Evolutionary conservation across 495 filamentous ascomycete species (phyloP), one percentile per base, ranked within the genome.

Genomic region (Cercophora newfieldiana): DNA sequence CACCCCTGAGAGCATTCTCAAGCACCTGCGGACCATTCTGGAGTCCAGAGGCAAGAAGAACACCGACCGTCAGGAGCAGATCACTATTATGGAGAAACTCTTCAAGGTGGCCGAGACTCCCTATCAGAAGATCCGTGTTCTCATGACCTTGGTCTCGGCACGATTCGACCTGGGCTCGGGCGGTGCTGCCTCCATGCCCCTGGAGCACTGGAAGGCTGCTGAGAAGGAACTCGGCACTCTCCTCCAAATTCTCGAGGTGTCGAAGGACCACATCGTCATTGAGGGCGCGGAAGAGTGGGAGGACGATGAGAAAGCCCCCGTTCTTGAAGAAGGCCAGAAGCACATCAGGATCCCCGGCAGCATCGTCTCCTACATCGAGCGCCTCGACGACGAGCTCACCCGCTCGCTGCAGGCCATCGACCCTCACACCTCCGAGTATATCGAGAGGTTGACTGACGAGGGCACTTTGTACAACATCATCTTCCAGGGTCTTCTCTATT

Each of bases 11-110:
- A 96, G 93, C 78, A 99, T 99, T 71, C 88, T 98, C 75, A 98
- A 98, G 84, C 92, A 97, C 78, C 87, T 99, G 37, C 87, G 92
- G 48, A 86, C 89, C 49, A 97, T 99, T 71, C 84, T 98, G 66
- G 95, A 98, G 82, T 93, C 94, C 25, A 85, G 95, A 78, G 95
- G 95, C 75, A 93, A 96, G 85, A 99, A 98, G 87, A 98, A 97
- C 80, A 97, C 96, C 66, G 95, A 99, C 75, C 89, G 93, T 49
- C 75, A 85, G 37, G 95, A 98, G 79, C 95, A 98, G 80, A 97
- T 99, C 74, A 87, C 87, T 77, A 89, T 94, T 59, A 96, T 99
- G 95, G 95, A 98, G 84, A 96, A 91, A 83, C 87, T 99, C 59
- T 82, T 89, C 71, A 92, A 96, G 75, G 92, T 98, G 68, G 85